Conservation (phyloP, 495 filamentous ascomycete genomes). For the Lophium mytilinum region DNA sequence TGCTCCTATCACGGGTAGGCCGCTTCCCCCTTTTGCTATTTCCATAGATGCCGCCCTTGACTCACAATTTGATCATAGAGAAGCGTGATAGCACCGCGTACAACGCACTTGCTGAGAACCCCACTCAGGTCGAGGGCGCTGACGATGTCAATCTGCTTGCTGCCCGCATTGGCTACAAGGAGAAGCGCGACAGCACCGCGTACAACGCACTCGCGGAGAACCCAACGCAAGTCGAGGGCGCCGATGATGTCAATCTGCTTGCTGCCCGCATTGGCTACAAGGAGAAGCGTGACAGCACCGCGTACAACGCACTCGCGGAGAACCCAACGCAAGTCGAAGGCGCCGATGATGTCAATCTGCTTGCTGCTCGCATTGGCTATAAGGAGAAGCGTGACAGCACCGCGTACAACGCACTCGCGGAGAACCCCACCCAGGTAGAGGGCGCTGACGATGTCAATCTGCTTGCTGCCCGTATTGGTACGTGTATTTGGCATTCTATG, state of each 20-base stretch:
- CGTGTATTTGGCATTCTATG: too few species aligned
- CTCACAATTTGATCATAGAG: too few species aligned
- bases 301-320: not conserved
- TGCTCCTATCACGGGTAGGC: not conserved
- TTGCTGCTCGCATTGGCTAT: slow-evolving; percentile 1
- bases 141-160: slow-evolving; percentile 3
- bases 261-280: slow-evolving; percentile 3
- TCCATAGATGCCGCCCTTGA: too few species aligned
- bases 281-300: not conserved
- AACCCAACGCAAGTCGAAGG: not conserved
- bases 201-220: not conserved
- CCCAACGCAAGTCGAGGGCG: not conserved
- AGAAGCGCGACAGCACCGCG: not conserved
- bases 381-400: not conserved
- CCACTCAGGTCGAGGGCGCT: too few species aligned
- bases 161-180: too few species aligned
- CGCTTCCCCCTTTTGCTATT: too few species aligned
- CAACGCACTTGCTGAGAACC: too few species aligned
- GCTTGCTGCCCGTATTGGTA: not conserved
- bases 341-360: not conserved
- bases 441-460: not conserved
- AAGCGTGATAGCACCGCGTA: too few species aligned
- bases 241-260: not conserved
- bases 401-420: not conserved
- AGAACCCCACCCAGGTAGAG: not conserved